Conservation (phyloP, 345 rosid species). For the Mallotus nudiflorus region DNA sequence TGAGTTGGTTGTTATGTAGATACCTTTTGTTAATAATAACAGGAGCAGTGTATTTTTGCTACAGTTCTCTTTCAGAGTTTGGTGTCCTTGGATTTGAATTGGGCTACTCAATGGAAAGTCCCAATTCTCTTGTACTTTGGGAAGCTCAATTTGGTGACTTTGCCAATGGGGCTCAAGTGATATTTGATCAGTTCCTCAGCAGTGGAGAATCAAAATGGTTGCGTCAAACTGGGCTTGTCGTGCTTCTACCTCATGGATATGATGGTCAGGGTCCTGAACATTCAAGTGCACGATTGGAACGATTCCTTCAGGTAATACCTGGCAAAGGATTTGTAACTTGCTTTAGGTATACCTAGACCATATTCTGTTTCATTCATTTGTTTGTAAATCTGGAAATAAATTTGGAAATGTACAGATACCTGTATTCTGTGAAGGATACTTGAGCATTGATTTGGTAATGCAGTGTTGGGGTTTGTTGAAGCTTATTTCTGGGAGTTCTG, state of each 20-base stretch:
- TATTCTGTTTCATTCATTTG: background rate
- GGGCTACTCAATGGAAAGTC: slow-evolving; percentile 87
- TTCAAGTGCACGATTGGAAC: slow-evolving; percentile 78
- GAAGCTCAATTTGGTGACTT: slow-evolving; percentile 89
- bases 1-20: background rate
- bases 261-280: slow-evolving; percentile 92
- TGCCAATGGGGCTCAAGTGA: slow-evolving; percentile 82
- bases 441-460: background rate
- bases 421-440: background rate
- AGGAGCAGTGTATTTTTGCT: slow-evolving; percentile 1
- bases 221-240: slow-evolving; percentile 76
- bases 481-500: background rate
- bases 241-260: slow-evolving; percentile 80
- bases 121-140: slow-evolving; percentile 76
- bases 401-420: background rate
- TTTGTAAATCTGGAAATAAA: background rate
- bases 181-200: slow-evolving; percentile 77
- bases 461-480: background rate
- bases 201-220: slow-evolving; percentile 89
- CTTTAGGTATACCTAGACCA: background rate
- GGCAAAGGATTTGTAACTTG: slow-evolving; percentile 1
- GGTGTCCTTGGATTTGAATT: slow-evolving; percentile 83
- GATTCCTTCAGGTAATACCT: slow-evolving; percentile 64
- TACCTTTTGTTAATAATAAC: background rate
- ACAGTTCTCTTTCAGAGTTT: slow-evolving; percentile 83